A percentile compares a stretch with the other conserved stretches of the same genome.
Conservation (phyloP, 495 filamentous ascomycete species). For the Amorphotheca resinae region DNA sequence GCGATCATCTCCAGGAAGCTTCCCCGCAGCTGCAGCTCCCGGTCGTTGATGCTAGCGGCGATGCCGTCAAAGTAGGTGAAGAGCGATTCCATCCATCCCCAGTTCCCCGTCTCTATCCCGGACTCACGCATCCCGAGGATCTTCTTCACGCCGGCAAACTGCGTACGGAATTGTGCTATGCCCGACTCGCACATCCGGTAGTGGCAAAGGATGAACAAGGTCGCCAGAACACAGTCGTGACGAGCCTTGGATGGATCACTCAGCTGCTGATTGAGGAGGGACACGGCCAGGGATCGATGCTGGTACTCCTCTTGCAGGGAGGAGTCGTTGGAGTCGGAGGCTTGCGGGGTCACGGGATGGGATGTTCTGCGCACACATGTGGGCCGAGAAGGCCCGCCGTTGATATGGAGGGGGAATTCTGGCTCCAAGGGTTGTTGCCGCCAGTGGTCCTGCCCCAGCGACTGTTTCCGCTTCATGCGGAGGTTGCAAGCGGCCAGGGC, state of each 20-base stretch:
- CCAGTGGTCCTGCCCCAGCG: constrained; percentile 33
- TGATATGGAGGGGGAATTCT: constrained; percentile 17
- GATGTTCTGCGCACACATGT: constrained; percentile 3
- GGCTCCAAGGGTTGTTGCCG: constrained; percentile 18
- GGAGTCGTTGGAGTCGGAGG: constrained; percentile 25
- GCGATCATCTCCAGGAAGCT: constrained; percentile 50
- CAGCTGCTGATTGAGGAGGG: constrained; percentile 69
- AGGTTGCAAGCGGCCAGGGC: constrained; percentile 82
- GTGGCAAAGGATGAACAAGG: constrained; percentile 75
- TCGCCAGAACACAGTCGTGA: constrained; percentile 81
- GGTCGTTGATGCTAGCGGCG: constrained; percentile 81
- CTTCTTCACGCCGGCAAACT: constrained; percentile 90
- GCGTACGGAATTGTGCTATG: constrained; percentile 81
- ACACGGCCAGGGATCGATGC: constrained; percentile 71
- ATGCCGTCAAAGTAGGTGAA: constrained; percentile 97
- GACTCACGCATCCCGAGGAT: constrained; percentile 70
- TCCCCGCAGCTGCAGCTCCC: constrained; percentile 75
- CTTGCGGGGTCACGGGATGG: constrained; percentile 21
- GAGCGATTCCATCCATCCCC: constrained; percentile 83
- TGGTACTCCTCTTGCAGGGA: constrained; percentile 62
- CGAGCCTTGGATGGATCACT: constrained; percentile 58
- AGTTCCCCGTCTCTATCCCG: constrained; percentile 52
- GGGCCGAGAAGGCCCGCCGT: constrained; percentile 9
- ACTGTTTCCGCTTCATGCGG: constrained; percentile 43
- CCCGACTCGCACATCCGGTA: constrained; percentile 92